These are phyloP conservation scores for Phytophthora palmivora DNA, from an alignment of 352 stramenopile species.

Conservation along the genomic window DNA sequence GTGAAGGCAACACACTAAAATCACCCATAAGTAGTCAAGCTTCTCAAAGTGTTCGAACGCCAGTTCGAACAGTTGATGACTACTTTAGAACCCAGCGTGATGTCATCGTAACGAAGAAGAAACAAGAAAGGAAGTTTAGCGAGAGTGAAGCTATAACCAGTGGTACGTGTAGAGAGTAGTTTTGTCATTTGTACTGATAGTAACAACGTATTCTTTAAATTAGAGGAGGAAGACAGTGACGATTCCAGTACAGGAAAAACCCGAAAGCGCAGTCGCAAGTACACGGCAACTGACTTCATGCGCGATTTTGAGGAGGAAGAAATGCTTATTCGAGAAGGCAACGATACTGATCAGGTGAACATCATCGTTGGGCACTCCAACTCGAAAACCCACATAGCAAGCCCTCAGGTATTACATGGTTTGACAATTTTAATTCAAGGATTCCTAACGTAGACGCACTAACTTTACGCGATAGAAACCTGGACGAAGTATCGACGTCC, in stretches of 20 bases:
- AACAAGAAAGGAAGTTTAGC: conserved; percentile 15
- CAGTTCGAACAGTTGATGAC: conserved; percentile 55
- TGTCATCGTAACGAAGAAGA: conserved; percentile 35
- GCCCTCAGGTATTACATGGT: conserved; percentile 21
- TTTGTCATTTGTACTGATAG: neutral
- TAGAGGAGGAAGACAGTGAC: conserved; percentile 58
- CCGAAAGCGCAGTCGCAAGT: conserved; percentile 62
- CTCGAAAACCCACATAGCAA: conserved; percentile 27
- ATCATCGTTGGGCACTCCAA: conserved; percentile 21
- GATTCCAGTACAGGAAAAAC: conserved; percentile 40
- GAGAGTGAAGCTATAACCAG: conserved; percentile 24
- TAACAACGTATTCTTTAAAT: conserved; percentile 6
- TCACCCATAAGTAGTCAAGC: conserved; percentile 1
- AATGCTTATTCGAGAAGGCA: conserved; percentile 37
- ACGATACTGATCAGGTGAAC: conserved; percentile 24
- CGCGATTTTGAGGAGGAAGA: conserved; percentile 83
- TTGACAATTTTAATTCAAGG: conserved; percentile 7
- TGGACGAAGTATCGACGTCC: conserved; percentile 41
- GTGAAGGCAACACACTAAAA: neutral
- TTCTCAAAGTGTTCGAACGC: neutral
- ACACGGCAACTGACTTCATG: conserved; percentile 82
- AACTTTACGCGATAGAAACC: conserved; percentile 13
- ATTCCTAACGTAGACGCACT: neutral
- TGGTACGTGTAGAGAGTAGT: conserved; percentile 26
- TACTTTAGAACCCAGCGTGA: conserved; percentile 64